Evolutionary conservation across 257 asterid species (phyloP).

Genomic region (Craterostigma plantagineum): DNA sequence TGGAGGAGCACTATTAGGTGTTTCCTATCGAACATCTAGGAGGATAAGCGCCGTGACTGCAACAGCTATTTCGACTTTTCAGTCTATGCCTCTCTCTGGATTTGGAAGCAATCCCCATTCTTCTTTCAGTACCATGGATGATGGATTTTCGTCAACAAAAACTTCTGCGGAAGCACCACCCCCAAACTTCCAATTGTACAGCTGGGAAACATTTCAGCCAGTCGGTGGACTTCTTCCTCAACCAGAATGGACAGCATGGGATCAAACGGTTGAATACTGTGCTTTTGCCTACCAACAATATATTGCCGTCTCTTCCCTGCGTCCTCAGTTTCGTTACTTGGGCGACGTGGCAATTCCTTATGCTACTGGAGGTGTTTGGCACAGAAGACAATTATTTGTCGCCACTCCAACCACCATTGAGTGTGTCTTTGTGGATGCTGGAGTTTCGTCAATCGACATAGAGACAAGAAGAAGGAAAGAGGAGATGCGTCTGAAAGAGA

Average conservation of each 20-base stretch:
- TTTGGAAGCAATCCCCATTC: conserved; percentile 40
- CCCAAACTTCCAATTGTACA: conserved; percentile 71
- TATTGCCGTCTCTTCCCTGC: conserved; percentile 85
- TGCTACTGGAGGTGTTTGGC: conserved; percentile 99
- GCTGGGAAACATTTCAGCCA: conserved; percentile 98
- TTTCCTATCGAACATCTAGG: conserved; percentile 87
- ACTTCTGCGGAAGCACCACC: conserved; percentile 60
- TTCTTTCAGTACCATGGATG: conserved; percentile 66
- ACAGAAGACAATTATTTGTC: conserved; percentile 86
- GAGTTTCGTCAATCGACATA: conserved; percentile 63
- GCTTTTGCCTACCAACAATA: conserved; percentile 84
- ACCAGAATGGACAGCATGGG: conserved; percentile 99
- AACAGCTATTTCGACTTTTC: conserved; percentile 69
- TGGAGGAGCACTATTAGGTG: conserved; percentile 91
- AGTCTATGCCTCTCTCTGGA: conserved; percentile 89
- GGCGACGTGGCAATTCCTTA: conserved; percentile 93
- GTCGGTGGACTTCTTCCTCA: conserved; percentile 98
- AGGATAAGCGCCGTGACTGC: conserved; percentile 70
- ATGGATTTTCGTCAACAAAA: conserved; percentile 52
- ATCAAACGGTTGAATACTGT: conserved; percentile 95
- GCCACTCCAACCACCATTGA: conserved; percentile 94
- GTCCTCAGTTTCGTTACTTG: conserved; percentile 89
- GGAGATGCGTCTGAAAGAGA: conserved; percentile 59
- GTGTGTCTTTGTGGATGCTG: conserved; percentile 97
- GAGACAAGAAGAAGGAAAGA: conserved; percentile 70